These are phyloP conservation scores for Trichophyton benhamiae DNA, from an alignment of 2,329 filamentous ascomycete species.

Conservation along the genomic window DNA sequence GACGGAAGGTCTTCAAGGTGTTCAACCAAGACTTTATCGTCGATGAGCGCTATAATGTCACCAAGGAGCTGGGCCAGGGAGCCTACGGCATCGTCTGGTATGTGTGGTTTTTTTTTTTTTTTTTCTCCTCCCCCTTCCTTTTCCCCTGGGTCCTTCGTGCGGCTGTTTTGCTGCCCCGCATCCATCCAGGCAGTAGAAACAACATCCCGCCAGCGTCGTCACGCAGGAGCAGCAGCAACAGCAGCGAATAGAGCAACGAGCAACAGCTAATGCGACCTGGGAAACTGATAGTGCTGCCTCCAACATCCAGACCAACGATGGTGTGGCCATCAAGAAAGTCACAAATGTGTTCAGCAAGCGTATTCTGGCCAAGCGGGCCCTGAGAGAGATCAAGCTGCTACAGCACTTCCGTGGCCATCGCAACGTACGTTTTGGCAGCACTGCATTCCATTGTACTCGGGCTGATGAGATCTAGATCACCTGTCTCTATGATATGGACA, in stretches of 20 bases:
- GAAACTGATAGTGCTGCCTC: constrained; percentile 60
- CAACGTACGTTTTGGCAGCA: constrained; percentile 49
- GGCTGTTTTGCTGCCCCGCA: background rate
- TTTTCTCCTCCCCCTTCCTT: too few species aligned
- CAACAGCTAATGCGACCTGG: constrained; percentile 12
- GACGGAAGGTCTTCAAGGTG: constrained; percentile 94
- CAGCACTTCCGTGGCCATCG: constrained; percentile 91
- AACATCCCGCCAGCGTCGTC: background rate
- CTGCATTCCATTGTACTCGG: background rate
- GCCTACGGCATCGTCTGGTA: constrained; percentile 99
- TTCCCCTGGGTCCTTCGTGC: background rate
- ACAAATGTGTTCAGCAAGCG: constrained; percentile 99
- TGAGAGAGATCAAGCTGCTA: constrained; percentile 96
- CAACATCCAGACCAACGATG: constrained; percentile 80
- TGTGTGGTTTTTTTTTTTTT: constrained; percentile 16
- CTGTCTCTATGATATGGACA: constrained; percentile 98
- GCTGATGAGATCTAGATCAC: constrained; percentile 59
- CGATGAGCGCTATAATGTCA: constrained; percentile 95
- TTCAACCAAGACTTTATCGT: constrained; percentile 99
- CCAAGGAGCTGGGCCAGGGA: constrained; percentile 95
- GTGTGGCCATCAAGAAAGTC: constrained; percentile 97
- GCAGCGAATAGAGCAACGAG: background rate
- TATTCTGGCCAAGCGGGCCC: constrained; percentile 92
- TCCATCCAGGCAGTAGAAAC: background rate
- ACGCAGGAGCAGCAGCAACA: background rate